These are phyloP conservation scores for Eimeria acervulina DNA, from an alignment of 169 alveolate genomes.

Conservation along the genomic window DNA sequence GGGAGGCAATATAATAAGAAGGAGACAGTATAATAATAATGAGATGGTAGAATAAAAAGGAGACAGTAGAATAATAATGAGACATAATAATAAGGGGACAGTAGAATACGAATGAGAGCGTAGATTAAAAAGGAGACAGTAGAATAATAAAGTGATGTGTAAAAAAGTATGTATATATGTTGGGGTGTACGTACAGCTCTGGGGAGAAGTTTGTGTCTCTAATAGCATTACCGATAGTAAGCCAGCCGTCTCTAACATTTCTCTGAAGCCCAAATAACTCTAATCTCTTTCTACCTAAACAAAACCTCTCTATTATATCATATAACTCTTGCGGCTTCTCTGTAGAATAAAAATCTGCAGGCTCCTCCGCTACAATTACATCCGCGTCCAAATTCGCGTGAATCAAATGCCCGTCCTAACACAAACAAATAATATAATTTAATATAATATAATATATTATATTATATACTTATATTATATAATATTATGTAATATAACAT, in stretches of 20 bases:
- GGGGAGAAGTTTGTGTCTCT: constrained; percentile 84
- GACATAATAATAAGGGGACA: too few relatives aligned
- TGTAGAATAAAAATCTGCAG: constrained; percentile 87
- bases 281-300: constrained; percentile 95
- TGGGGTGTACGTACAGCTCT: neutral
- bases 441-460: too few relatives aligned
- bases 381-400: constrained; percentile 98
- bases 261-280: constrained; percentile 95
- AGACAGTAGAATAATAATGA: too few relatives aligned
- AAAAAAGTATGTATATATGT: neutral
- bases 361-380: constrained; percentile 95
- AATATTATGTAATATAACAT: too few relatives aligned
- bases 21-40: too few relatives aligned
- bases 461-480: too few relatives aligned
- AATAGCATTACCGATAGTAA: constrained; percentile 93
- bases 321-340: constrained; percentile 95
- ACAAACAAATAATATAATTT: too few relatives aligned
- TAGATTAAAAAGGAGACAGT: too few relatives aligned
- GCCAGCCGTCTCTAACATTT: constrained; percentile 85
- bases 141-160: neutral
- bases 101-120: neutral
- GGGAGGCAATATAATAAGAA: neutral
- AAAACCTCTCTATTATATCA: constrained; percentile 95
- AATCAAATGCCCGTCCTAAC: constrained; percentile 93
- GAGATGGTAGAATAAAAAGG: too few relatives aligned